Base-by-base conservation (phyloP, 306 rosid genomes). In the Medicago lupulina region DNA sequence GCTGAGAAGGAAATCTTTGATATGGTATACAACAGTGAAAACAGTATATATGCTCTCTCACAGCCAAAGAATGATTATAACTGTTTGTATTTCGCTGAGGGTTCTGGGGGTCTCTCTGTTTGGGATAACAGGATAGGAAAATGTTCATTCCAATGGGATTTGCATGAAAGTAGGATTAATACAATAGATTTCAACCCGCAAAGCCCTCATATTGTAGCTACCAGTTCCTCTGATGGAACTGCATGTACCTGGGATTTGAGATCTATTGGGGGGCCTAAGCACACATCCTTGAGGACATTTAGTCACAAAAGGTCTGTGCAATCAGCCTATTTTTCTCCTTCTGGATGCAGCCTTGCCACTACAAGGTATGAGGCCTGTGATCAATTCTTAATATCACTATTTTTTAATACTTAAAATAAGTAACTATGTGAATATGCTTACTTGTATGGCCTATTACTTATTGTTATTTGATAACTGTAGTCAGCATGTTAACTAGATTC, bases 201-300 rank as follows among this genome's bases (percentile, higher is more conserved):
- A 67, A 92, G 79, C 81, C 68, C 90, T 58, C 86, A 88, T 72
- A 60, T 89, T 69, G 83, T 90, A 85, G 89, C 91, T 59, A 92
- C 99, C 59, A 84, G 97, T 82, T 95, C 96, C 72, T 61, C 92
- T 39, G 97, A 92, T 81, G 96, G 89, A 72, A 89, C 89, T 74
- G 93, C 89, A 72, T 85, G 99, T 86, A 86, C 88, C 55, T 95
- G 99, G 99, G 99, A 95, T 82, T 86, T 95, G 86, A 90, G 97
- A 87, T 81, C 67, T 64, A 70, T 66, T 31, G 41, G 64, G 62
- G 82, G 57, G 2, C 66, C 73, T 49, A 87, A 88, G 70, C 89
- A 78, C 58, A 70, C 78, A 40, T 80, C 83, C 39, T 83, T 95
- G 77, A 79, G 51, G 81, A 89, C 84, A 28, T 74, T 90, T 68